Percentiles rank a stretch among this genome's conserved stretches.
Evolutionary conservation across 2,329 filamentous ascomycete genomes (phyloP).

Genomic region (Fusarium sp.): DNA sequence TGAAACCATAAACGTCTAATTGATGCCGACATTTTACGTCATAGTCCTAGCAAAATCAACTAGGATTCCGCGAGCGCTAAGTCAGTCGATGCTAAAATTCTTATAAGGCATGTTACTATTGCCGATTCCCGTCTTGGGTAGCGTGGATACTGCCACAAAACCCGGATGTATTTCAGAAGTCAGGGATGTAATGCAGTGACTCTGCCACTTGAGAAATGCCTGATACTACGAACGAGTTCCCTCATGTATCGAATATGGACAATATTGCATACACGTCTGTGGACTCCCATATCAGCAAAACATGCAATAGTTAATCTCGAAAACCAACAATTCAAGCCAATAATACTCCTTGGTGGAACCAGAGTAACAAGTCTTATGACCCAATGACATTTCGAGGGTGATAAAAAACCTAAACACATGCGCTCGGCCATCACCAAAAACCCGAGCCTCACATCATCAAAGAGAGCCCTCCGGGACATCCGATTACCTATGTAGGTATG

Average conservation of each 20-base stretch:
- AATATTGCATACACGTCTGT: too few species aligned
- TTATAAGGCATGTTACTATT: background rate
- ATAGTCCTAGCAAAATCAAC: background rate
- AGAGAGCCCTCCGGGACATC: conserved; percentile 8
- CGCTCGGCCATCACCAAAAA: conserved; percentile 7
- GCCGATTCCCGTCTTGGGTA: background rate
- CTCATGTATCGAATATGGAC: background rate
- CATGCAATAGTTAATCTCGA: background rate
- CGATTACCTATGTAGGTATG: background rate
- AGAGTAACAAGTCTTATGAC: background rate
- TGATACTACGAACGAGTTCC: background rate
- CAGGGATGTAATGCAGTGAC: background rate
- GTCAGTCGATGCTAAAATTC: background rate
- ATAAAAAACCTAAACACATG: background rate
- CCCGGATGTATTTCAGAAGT: background rate
- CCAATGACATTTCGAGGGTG: background rate
- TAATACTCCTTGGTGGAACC: background rate
- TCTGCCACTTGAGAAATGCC: background rate
- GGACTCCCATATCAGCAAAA: background rate
- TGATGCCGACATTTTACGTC: background rate
- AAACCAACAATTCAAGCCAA: background rate
- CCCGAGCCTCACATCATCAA: background rate
- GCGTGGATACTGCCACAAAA: background rate
- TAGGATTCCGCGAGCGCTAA: background rate
- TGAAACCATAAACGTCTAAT: background rate